phyloP scores from a whole-genome alignment of 306 rosid genomes.

The Dryas octopetala region DNA sequence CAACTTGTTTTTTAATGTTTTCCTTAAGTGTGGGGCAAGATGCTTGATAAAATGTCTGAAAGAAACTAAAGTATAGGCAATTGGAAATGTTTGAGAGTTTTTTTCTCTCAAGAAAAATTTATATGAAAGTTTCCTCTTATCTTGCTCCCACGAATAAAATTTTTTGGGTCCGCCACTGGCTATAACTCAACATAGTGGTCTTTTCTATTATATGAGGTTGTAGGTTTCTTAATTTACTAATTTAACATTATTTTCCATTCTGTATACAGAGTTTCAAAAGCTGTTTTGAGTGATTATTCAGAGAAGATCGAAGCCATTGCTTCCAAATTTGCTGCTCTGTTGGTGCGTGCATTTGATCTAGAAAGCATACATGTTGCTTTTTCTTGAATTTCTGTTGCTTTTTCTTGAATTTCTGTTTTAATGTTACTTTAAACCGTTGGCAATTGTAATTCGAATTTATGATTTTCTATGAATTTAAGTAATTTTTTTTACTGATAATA shows the following conservation, averaged over 20 bases:
- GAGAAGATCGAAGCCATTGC: slow-evolving; percentile 86
- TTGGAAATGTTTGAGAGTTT: too few species aligned
- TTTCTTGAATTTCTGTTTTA: not conserved
- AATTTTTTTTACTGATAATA: not conserved
- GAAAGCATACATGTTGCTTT: not conserved
- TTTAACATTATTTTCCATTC: not conserved
- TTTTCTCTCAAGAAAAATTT: too few species aligned
- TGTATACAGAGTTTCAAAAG: slow-evolving; percentile 73
- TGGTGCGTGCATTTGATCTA: slow-evolving; percentile 41
- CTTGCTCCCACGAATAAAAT: too few species aligned
- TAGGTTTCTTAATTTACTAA: slow-evolving; percentile 4
- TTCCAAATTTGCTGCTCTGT: slow-evolving; percentile 47
- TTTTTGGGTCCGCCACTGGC: too few species aligned
- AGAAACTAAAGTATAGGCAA: too few species aligned
- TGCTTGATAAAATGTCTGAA: too few species aligned
- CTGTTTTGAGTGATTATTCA: slow-evolving; percentile 64
- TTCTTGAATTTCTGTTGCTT: too few species aligned
- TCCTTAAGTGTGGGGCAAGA: too few species aligned
- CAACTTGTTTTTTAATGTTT: too few species aligned
- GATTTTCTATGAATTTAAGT: not conserved
- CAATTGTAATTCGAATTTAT: not conserved
- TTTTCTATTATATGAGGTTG: not conserved
- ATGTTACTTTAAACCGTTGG: not conserved
- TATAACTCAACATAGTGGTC: not conserved
- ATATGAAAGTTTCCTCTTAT: too few species aligned